Evolutionary conservation across 768 basidiomycete genomes (phyloP), one percentile per base, ranked within the genome.

Genomic region (Phylloporus rhodoxanthus): DNA sequence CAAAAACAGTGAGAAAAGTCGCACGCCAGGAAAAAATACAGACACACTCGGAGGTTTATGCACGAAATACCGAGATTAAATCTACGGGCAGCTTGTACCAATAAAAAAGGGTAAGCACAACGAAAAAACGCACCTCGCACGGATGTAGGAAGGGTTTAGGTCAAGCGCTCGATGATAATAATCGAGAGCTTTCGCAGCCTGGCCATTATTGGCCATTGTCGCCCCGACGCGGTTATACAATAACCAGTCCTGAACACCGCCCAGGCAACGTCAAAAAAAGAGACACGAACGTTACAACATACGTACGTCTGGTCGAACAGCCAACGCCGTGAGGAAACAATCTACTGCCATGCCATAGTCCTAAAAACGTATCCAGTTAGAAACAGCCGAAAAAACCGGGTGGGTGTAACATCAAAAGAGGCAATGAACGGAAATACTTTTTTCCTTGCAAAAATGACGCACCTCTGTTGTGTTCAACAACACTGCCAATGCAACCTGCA

Each of bases 1-100:
- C 10, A 9, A 28, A 43, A 25, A 28, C 25, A 17, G 14, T 43
- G 14, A 44, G 17, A 32, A 44, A 30, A 44, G 33, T 9, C 7
- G n/a, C 39, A 41, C 23, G 6, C 7, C 13, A 2, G 5, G 15
- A 19, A 32, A 30, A 11, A 37, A n/a, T 8, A 21, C 3, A 23
- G 45, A 71, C 77, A 50, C 64, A 92, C 90, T 46, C 79, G 77
- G 48, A 97, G 76, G 65, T 91, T 93, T 61, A 91, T 88, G 63
- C 84, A 90, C 1, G 91, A 90, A 53, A 96, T 96, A 19, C 92
- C 93, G 14, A 96, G 74, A 67, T 97, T 96, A 68, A 91, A 96
- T 58, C 92, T 93, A 50, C n/a, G 40, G 10, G 29, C 43, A 25
- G 42, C 42, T 41, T n/a, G 45, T 7, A n/a, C 13, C 14, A n/a